A percentile compares a stretch with the other conserved stretches of the same genome.
phyloP scores from a whole-genome alignment of 768 basidiomycete genomes.

The Boletellus sp. region DNA sequence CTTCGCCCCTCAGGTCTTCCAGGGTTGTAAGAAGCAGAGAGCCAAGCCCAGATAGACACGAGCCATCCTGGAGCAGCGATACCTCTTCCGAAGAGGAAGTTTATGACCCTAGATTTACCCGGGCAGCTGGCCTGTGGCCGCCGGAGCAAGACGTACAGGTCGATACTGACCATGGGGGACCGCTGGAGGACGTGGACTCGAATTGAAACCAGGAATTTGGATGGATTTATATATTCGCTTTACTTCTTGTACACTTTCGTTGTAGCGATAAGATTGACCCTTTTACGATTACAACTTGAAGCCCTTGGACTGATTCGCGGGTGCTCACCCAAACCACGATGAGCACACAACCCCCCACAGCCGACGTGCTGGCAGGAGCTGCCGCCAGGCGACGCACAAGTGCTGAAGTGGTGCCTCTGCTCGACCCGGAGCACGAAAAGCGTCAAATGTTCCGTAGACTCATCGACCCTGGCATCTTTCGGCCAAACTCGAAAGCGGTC shows the following conservation, averaged over 20 bases:
- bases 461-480: slow-evolving; percentile 73
- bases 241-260: not conserved
- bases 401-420: slow-evolving; percentile 7
- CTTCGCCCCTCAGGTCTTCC: slow-evolving; percentile 21
- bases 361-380: slow-evolving; percentile 28
- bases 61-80: slow-evolving; percentile 55
- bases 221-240: not conserved
- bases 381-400: slow-evolving; percentile 22
- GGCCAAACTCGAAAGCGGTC: slow-evolving; percentile 62
- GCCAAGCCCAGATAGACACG: slow-evolving; percentile 30
- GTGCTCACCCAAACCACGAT: slow-evolving; percentile 7
- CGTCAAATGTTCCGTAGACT: slow-evolving; percentile 71
- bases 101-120: slow-evolving; percentile 10
- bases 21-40: slow-evolving; percentile 22
- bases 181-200: slow-evolving; percentile 20
- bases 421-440: slow-evolving; percentile 53
- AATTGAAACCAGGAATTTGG: slow-evolving; percentile 8
- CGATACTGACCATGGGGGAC: slow-evolving; percentile 21
- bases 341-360: slow-evolving; percentile 11
- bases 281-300: not conserved
- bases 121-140: slow-evolving; percentile 9
- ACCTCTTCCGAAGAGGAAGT: slow-evolving; percentile 50
- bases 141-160: slow-evolving; percentile 3
- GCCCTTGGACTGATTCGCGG: slow-evolving; percentile 26
- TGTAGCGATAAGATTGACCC: not conserved